Base-by-base conservation (phyloP, 306 rosid species). In the Vigna unguiculata region DNA sequence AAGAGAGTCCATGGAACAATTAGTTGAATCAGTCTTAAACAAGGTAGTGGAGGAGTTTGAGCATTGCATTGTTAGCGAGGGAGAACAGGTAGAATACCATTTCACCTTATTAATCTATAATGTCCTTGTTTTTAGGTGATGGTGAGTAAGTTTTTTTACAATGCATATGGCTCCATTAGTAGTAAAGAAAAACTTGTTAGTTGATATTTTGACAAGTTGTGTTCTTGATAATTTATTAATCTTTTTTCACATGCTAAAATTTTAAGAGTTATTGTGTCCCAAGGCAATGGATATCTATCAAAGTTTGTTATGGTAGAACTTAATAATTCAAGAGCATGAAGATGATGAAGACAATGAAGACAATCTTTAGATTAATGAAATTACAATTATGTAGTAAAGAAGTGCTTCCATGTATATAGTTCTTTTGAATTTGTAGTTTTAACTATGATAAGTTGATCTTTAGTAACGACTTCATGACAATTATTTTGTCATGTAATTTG, bases 21-120 rank as follows among this genome's bases (percentile, higher is more conserved):
- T 94, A 80, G 84, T 94, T 41, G 98, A 94, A 83, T 94, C 98
- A 32, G 90, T 94, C 71, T 76, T 94, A 73, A 90, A 82, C 73
- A 91, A 91, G 88, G 91, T 94, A 15, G 89, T 86, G 78, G 97
- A 91, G 89, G 93, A 94, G 83, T 90, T 91, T 74, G 97, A 94
- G 87, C 87, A 83, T 62, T 90, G 98, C 41, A 80, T 89, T 71
- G 76, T 88, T 5, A 78, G 86, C 86, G 94, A 86, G 78, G 70
- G 70, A 79, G 91, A 89, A 71, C 83, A 41, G 93, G 98, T 93
- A 83, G 8, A 72, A 41, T 71, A 51, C 49, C 49, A 67, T 76
- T 74, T 64, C 43, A 6, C 75, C 63, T 49, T 25, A 60, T 73
- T 20, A 48, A 19, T 58, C 58, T 16, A 40, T 40, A 32, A 4